Base-by-base conservation (phyloP, 495 filamentous ascomycete species). In the Annulohypoxylon moriforme region DNA sequence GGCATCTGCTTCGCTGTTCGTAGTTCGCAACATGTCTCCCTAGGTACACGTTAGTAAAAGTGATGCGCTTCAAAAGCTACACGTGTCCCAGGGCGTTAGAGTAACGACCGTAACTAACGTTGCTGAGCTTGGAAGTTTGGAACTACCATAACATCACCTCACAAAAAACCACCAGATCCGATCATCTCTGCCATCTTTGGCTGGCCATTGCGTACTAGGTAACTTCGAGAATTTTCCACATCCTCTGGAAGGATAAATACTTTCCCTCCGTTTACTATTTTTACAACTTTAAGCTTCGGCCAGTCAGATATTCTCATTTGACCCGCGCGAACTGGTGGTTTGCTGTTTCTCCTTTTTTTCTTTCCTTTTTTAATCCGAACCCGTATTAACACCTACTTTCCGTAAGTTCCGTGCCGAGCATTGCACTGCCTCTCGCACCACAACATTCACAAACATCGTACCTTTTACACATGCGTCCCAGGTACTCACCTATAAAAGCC, bases 191-290 rank as follows among this genome's bases (percentile, higher is more conserved):
- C 22, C 33, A 25, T n/a, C 27, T 58, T 64, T 49, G 60, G 60
- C 52, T 52, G 64, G 69, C 40, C 69, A 72, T 25, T 68, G 69
- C 64, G 46, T 59, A n/a, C n/a, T n/a, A n/a, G n/a, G n/a, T n/a
- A 40, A 42, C 34, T 68, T 56, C 20, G 40, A 18, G 16, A 49
- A 40, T 29, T 44, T 20, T 40, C 49, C 8, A 13, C 33, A 60
- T 67, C 64, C 60, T 67, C 55, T 33, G 60, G 64, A 44, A 72
- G 53, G 60, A 29, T 40, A 47, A 47, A 20, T 49, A 53, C 24
- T 61, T 49, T 33, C 55, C 49, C 8, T 62, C 4, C n/a, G 36
- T 38, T 36, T 44, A 44, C 40, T 44, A 44, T 47, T 20, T 53
- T 22, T 55, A 29, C 46, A n/a, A 40, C 16, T 58, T 66, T 57